Base-by-base conservation (phyloP, 1,284 basidiomycete genomes). In the Tilletia setariae region DNA sequence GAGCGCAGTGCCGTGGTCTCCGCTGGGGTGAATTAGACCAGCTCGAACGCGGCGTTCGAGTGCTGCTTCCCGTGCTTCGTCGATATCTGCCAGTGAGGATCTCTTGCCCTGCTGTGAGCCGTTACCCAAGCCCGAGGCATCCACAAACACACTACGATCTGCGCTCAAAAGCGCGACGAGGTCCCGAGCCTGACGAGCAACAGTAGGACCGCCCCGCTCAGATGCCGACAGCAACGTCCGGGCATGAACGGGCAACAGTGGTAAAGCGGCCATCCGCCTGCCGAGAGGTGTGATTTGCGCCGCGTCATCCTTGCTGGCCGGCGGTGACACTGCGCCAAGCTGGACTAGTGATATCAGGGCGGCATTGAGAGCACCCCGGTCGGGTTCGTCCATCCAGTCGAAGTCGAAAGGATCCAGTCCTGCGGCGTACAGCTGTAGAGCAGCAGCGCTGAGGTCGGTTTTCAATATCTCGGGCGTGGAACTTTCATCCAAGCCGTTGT, bases 21-120 rank as follows among this genome's bases (percentile, higher is more conserved):
- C 79, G 11, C 70, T 68, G 9, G 69, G 59, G 49, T 80, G 76
- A 15, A 69, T 64, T 53, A 82, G 76, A 1, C 67, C 71, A 1
- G 72, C 62, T 53, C 75, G 72, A 0, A 89, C 89, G 2, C 69
- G 67, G 11, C 21, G 35, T 21, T 23, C 13, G 23, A 47, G 42
- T 19, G 44, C 62, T 23, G 42, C 62, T 9, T 44, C 62, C 13
- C 62, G n/a, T 16, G 44, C 40, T 1, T 47, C 62, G 1, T 46
- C 32, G 23, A 46, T 46, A 23, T 46, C 40, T 28, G 44, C 44
- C 16, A 23, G 19, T 32, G 32, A 79, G 68, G 23, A 71, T 51
- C 16, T 40, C 70, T 0, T 77, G 72, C 65, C 79, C 78, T 11
- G 74, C 69, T 0, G 76, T 75, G 16, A 21, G 8, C 49, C 25